Evolutionary conservation across 148 eudicot species (phyloP).

Genomic region (Camellia sinensis): DNA sequence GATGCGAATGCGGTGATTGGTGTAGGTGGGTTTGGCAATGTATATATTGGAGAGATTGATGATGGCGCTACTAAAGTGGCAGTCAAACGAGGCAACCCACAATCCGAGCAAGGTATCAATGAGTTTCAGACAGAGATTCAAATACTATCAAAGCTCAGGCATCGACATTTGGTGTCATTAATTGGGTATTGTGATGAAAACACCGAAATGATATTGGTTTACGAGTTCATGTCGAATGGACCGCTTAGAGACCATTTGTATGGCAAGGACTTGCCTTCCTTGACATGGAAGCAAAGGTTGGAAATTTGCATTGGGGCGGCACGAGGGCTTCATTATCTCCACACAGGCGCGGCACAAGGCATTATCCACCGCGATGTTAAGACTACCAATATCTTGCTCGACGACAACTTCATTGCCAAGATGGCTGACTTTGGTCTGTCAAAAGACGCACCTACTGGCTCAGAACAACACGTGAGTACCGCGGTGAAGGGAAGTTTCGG

Average conservation of each 20-base stretch:
- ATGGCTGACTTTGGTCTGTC: conserved; percentile 57
- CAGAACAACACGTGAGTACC: conserved; percentile 61
- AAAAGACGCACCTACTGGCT: conserved; percentile 33
- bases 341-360: conserved; percentile 53
- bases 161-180: conserved; percentile 50
- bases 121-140: conserved; percentile 55
- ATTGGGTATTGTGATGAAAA: conserved; percentile 56
- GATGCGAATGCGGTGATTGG: conserved; percentile 46
- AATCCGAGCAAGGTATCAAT: conserved; percentile 49
- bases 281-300: conserved; percentile 45
- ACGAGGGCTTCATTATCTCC: conserved; percentile 54
- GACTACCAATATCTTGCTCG: conserved; percentile 49
- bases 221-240: conserved; percentile 54
- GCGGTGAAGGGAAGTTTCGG: conserved; percentile 90
- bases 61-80: conserved; percentile 44
- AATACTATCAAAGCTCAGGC: conserved; percentile 46
- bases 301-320: conserved; percentile 57
- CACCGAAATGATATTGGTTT: conserved; percentile 51
- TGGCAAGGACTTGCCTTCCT: conserved; percentile 26
- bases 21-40: conserved; percentile 56
- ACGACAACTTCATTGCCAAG: conserved; percentile 43
- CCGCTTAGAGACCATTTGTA: conserved; percentile 53
- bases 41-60: conserved; percentile 37
- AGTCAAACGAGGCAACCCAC: conserved; percentile 47
- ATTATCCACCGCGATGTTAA: conserved; percentile 56